Evolutionary conservation across 495 filamentous ascomycete species (phyloP).

Genomic region (Neurospora sp.): DNA sequence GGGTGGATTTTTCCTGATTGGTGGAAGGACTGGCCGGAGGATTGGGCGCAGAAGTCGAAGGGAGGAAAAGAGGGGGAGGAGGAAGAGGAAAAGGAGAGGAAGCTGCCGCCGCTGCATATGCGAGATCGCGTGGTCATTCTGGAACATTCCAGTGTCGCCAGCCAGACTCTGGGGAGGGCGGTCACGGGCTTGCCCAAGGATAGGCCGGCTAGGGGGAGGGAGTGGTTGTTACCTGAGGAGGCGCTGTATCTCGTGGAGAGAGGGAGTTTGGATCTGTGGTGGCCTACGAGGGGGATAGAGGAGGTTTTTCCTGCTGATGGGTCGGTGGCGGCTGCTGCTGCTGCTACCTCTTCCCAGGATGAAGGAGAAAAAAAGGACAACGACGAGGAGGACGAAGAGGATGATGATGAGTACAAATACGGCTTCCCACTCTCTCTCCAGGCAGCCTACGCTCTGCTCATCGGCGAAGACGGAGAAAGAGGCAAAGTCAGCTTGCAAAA

Average conservation of each 20-base stretch:
- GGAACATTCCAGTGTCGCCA: constrained; percentile 31
- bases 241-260: constrained; percentile 80
- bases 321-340: neutral
- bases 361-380: constrained; percentile 14
- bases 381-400: constrained; percentile 8
- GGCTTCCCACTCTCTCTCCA: constrained; percentile 81
- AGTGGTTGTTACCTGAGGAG: constrained; percentile 90
- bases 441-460: constrained; percentile 73
- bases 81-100: constrained; percentile 17
- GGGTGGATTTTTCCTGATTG: constrained; percentile 47
- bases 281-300: constrained; percentile 44
- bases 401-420: constrained; percentile 41
- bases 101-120: constrained; percentile 24
- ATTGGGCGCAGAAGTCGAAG: constrained; percentile 15
- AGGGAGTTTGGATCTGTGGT: constrained; percentile 76
- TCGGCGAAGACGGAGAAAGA: constrained; percentile 51
- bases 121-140: constrained; percentile 41
- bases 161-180: constrained; percentile 32
- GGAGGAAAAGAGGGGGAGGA: constrained; percentile 6
- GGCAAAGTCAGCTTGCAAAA: constrained; percentile 61
- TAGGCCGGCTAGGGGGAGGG: constrained; percentile 38
- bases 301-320: constrained; percentile 23
- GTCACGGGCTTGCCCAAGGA: constrained; percentile 32
- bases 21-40: constrained; percentile 27
- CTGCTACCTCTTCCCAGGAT: neutral